Conservation (phyloP, 2,329 filamentous ascomycete species). For the Daldinia eschscholtzii region DNA sequence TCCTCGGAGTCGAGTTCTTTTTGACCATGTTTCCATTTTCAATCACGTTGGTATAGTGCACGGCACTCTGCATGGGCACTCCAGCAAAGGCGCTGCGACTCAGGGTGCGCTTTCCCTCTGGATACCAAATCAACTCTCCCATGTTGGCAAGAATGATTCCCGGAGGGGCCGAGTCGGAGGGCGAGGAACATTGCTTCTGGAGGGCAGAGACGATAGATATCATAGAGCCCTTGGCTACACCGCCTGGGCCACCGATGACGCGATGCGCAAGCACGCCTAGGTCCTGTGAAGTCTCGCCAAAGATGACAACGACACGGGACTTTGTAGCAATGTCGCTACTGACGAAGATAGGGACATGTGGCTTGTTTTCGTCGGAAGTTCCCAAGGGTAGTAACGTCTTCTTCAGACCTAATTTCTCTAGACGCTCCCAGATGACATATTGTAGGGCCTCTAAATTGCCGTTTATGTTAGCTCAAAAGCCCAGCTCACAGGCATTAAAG, state of each 20-base stretch:
- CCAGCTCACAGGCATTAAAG: neutral
- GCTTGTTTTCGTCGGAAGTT: conserved; percentile 57
- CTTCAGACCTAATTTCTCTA: conserved; percentile 70
- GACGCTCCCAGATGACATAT: conserved; percentile 70
- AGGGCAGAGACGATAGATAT: conserved; percentile 71
- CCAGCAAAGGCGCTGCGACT: conserved; percentile 68
- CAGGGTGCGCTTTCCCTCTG: conserved; percentile 70
- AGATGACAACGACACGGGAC: conserved; percentile 76
- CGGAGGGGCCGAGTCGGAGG: conserved; percentile 56
- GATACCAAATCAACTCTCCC: conserved; percentile 83
- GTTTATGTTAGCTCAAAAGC: conserved; percentile 11
- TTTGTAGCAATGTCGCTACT: conserved; percentile 65
- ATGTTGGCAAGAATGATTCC: conserved; percentile 82
- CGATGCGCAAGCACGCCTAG: conserved; percentile 82
- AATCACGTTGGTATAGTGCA: conserved; percentile 67
- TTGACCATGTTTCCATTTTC: conserved; percentile 70
- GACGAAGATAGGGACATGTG: conserved; percentile 77
- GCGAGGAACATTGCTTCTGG: conserved; percentile 53
- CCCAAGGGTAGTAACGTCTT: conserved; percentile 73
- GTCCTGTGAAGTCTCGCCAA: conserved; percentile 79
- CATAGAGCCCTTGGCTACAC: conserved; percentile 77
- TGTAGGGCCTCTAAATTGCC: conserved; percentile 69
- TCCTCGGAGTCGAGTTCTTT: conserved; percentile 66
- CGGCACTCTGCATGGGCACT: conserved; percentile 72
- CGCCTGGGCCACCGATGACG: conserved; percentile 71